These are phyloP conservation scores for Andrographis paniculata DNA, from an alignment of 305 asterid species.

Conservation along the genomic window DNA sequence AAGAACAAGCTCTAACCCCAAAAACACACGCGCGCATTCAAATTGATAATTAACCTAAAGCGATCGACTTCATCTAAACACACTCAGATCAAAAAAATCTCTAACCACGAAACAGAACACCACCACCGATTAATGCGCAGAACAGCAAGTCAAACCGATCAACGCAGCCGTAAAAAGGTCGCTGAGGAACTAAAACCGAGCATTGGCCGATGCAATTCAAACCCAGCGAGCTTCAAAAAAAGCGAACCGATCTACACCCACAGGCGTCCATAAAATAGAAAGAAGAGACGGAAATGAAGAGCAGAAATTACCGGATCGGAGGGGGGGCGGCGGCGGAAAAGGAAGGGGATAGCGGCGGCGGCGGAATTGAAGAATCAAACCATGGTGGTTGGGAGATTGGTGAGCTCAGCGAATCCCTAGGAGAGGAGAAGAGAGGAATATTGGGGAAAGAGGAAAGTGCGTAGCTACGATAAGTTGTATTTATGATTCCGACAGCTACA, in stretches of 20 bases:
- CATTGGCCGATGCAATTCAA: constrained; percentile 1
- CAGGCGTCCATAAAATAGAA: constrained; percentile 9
- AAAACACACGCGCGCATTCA: constrained; percentile 8
- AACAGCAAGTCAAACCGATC: constrained; percentile 19
- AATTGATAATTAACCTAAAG: constrained; percentile 14
- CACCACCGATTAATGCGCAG: constrained; percentile 12
- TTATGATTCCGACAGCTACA: constrained; percentile 34
- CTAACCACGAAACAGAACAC: constrained; percentile 11
- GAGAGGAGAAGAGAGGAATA: constrained; percentile 17
- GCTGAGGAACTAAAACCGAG: constrained; percentile 11
- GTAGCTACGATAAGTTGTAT: constrained; percentile 16
- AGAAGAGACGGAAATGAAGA: constrained; percentile 14
- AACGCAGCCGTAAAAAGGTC: constrained; percentile 23
- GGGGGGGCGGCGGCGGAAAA: constrained; percentile 25
- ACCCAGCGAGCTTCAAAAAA: constrained; percentile 12
- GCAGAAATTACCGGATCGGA: constrained; percentile 41
- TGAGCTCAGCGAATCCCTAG: constrained; percentile 32
- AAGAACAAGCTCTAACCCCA: constrained; percentile 5
- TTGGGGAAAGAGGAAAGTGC: constrained; percentile 35
- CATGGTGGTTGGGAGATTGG: constrained; percentile 29
- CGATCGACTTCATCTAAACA: constrained; percentile 9
- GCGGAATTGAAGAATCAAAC: constrained; percentile 31
- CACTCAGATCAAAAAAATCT: constrained; percentile 33
- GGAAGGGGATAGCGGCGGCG: constrained; percentile 23
- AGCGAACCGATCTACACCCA: constrained; percentile 36